Base-by-base conservation (phyloP, 108 stramenopile species). In the Hondaea fermentalgiana region DNA sequence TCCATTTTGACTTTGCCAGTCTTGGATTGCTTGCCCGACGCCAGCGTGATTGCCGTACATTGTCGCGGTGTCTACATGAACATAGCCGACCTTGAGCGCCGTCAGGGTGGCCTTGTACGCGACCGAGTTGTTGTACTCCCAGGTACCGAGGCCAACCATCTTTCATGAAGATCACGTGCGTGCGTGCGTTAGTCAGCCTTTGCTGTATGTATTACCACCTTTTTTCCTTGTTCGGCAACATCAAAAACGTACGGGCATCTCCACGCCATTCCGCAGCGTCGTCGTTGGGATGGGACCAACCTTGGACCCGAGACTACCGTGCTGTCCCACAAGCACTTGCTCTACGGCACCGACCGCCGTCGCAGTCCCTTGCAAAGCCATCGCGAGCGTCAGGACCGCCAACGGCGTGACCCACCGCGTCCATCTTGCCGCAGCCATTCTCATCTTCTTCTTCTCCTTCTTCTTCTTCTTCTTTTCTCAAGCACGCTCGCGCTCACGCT, bases 11-110 rank as follows among this genome's bases (percentile, higher is more conserved):
- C 83, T 45, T 8, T 96, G 94, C 28, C 95, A 96, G 45, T 92
- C 89, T 5, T 91, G 72, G 47, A 97, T 96, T 42, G 95, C 98
- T 89, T 93, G 87, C 4, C 98, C 98, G 23, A 96, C 96, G 89
- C 94, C 93, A 47, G 87, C 88, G 90, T 98, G 96, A 90, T 98
- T 98, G 0, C 96, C 97, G 92, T 98, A 98, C 76, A 97, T 96
- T 91, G 96, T 96, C 44, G 98, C 98, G 72, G 94, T 95, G 90
- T 98, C 97, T 51, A 98, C 89, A 10, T 97, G 96, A 59, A 96
- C 93, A 87, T 96, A 97, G 72, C 96, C 97, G 59, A 92, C 89
- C 51, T 90, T 55, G 76, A 83, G 76, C n/a, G 76, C 76, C 3
- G 51, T 47, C 17, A 53, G 2, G 19, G 51, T 53, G 0, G 76